Evolutionary conservation across 306 rosid species (phyloP), one percentile per base, ranked within the genome.

Genomic region (Pueraria montana): DNA sequence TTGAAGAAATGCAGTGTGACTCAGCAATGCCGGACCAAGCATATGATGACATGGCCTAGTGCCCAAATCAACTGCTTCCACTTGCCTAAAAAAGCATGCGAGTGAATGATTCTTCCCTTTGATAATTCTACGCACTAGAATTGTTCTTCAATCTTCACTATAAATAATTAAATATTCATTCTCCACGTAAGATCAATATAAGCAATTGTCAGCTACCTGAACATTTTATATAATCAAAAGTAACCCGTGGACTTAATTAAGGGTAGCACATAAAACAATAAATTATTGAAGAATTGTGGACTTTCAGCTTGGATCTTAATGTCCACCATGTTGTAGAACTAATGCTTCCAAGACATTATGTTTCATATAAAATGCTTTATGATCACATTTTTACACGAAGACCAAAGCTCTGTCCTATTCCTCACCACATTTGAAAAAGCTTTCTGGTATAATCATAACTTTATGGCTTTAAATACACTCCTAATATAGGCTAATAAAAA

Each of bases 41-140:
- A 89, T 80, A 78, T 43, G 78, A 69, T 84, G 92, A 80, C 87
- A 77, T 49, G 86, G 83, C 77, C 76, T 56, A 62, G 63, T 78
- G 90, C 74, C 82, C 84, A 49, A 26, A 81, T 85, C 84, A 83
- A 50, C 69, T 79, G 72, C 79, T 81, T 87, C 92, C 89, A 89
- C 87, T 83, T 79, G 68, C 81, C 84, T 6, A 49, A 72, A 76
- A 65, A 64, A 56, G 69, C 78, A 79, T 13, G 48, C 23, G 42
- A 45, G 30, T 64, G 43, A 61, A 71, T 66, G 45, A 80, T 86
- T 80, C 82, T 72, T 77, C 42, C 40, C 72, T 52, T 56, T 76
- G 21, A 80, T 46, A 53, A 80, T 52, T 42, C 82, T 79, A 23
- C 67, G 17, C 65, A 71, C 76, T 74, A 45, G 42, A n/a, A 77